phyloP scores from a whole-genome alignment of 768 basidiomycete genomes.

The Cystofilobasidium capitatum region DNA sequence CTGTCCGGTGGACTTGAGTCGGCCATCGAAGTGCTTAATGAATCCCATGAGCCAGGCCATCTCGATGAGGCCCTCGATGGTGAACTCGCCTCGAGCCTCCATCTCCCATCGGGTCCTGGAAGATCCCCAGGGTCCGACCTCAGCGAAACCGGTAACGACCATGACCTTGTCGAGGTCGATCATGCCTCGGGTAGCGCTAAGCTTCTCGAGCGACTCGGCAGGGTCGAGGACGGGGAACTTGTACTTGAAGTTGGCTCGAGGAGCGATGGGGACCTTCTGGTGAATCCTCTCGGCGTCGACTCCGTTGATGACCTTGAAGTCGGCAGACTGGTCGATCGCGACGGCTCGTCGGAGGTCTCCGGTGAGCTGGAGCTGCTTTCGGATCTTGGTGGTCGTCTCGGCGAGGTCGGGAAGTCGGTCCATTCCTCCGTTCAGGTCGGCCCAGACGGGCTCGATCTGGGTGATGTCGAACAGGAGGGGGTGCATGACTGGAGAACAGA shows the following conservation, averaged over 20 bases:
- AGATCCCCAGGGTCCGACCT: conserved; percentile 97
- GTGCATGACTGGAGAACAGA: conserved; percentile 59
- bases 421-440: conserved; percentile 96
- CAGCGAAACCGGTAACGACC: conserved; percentile 92
- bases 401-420: conserved; percentile 91
- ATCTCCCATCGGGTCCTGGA: conserved; percentile 99
- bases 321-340: conserved; percentile 85
- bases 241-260: conserved; percentile 96
- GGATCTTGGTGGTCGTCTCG: conserved; percentile 80
- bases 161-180: conserved; percentile 93
- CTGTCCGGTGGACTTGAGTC: conserved; percentile 79
- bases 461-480: conserved; percentile 98
- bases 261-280: conserved; percentile 82
- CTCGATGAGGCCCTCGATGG: conserved; percentile 95
- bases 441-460: conserved; percentile 99
- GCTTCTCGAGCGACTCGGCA: conserved; percentile 57
- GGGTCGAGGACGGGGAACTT: conserved; percentile 82
- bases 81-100: conserved; percentile 95
- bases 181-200: conserved; percentile 70
- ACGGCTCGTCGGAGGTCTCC: conserved; percentile 88
- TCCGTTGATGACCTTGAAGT: conserved; percentile 84
- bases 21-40: conserved; percentile 98
- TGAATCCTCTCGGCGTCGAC: conserved; percentile 84
- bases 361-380: conserved; percentile 67
- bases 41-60: conserved; percentile 99